Evolutionary conservation across 2,329 filamentous ascomycete genomes (phyloP).

Genomic region (Aspergillus puulaauensis): DNA sequence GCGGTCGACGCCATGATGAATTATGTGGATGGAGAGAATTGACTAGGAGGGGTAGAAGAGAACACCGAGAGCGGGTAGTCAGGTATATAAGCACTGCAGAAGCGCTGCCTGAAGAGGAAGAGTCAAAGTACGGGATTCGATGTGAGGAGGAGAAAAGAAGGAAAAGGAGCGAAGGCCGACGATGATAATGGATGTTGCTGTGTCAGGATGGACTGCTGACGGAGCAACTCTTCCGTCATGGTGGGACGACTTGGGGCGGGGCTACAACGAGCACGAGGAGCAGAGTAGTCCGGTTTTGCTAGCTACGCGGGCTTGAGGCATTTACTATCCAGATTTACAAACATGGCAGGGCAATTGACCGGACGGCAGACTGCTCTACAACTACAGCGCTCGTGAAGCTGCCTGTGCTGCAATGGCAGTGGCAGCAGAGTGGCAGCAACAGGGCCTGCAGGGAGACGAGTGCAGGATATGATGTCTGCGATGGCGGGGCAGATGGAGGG

Average conservation of each 20-base stretch:
- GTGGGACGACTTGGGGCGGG: constrained; percentile 27
- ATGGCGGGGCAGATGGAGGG: constrained; percentile 23
- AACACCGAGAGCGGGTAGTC: constrained; percentile 10
- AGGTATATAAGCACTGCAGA: constrained; percentile 17
- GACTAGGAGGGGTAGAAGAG: constrained; percentile 14
- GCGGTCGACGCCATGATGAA: constrained; percentile 40
- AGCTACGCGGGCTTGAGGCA: neutral
- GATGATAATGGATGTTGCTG: constrained; percentile 10
- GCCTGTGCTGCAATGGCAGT: neutral
- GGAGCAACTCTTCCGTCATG: constrained; percentile 40
- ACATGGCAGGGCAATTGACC: neutral
- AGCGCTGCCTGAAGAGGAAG: constrained; percentile 13
- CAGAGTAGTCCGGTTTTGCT: constrained; percentile 35
- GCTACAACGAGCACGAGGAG: constrained; percentile 31
- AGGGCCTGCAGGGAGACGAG: too few relatives aligned
- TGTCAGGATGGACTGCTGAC: constrained; percentile 26
- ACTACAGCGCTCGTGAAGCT: neutral
- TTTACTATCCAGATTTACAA: constrained; percentile 1
- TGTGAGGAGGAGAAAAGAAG: constrained; percentile 16
- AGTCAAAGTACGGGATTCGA: constrained; percentile 10
- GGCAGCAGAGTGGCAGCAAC: neutral
- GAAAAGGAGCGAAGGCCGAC: constrained; percentile 25
- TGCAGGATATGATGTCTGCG: neutral
- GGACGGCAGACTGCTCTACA: neutral
- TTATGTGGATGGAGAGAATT: constrained; percentile 15